Conservation (phyloP, 345 rosid genomes). For the Brassica rapa region DNA sequence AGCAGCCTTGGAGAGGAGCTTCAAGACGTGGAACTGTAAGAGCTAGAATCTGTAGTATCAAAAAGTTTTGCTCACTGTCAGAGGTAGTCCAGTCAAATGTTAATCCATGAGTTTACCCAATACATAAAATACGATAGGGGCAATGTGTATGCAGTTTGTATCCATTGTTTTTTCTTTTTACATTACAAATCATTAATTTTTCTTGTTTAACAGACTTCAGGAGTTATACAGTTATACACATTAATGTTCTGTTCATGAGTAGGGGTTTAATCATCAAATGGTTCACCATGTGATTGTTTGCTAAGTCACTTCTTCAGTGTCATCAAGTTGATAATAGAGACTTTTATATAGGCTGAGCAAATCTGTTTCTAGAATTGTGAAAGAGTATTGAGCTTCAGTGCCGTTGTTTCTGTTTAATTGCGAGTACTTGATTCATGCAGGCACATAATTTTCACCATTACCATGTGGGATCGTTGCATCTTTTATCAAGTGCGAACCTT, state of each 20-base stretch:
- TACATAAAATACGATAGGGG: constrained; percentile 14
- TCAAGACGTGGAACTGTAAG: constrained; percentile 85
- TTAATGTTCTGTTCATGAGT: background rate
- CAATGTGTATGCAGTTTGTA: constrained; percentile 32
- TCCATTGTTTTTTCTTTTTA: background rate
- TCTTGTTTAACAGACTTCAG: constrained; percentile 18
- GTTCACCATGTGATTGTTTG: no score
- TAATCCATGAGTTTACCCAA: constrained; percentile 39
- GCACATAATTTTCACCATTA: constrained; percentile 73
- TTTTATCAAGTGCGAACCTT: constrained; percentile 61
- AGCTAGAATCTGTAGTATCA: constrained; percentile 27
- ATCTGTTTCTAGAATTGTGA: constrained; percentile 17
- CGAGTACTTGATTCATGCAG: constrained; percentile 92
- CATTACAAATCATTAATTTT: constrained; percentile 32
- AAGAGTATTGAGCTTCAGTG: constrained; percentile 31
- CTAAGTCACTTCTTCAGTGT: no score
- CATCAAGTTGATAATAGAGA: background rate
- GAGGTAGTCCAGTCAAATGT: constrained; percentile 31
- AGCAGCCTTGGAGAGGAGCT: constrained; percentile 77
- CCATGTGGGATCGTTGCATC: constrained; percentile 60
- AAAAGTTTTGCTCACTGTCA: constrained; percentile 29
- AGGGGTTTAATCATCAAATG: background rate
- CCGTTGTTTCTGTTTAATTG: constrained; percentile 31
- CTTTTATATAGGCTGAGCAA: background rate
- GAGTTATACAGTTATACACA: constrained; percentile 18